Evolutionary conservation across 805 yeast species (phyloP), one percentile per base, ranked within the genome.

Genomic region (Teunomyces barrocoloradensis): DNA sequence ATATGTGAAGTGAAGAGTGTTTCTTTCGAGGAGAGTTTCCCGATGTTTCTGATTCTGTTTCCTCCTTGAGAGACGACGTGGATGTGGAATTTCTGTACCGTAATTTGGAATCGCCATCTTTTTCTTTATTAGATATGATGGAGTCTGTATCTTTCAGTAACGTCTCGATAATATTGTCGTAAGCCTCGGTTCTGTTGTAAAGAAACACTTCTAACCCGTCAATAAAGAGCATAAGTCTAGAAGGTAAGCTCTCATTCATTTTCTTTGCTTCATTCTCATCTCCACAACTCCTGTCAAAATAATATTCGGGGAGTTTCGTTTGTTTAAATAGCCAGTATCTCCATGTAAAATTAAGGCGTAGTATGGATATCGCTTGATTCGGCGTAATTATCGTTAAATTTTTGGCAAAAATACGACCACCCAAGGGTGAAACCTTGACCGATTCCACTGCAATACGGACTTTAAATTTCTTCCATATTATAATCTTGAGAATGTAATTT

Each of bases 171-270:
- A 87, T 78, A 44, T 74, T 75, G 37, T 88, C 91, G 65, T 87
- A 94, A 0, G 96, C 91, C 9, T 70, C 71, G 0, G 88, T 79
- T 58, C 94, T 77, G 64, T 94, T 94, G 65, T 87, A 92, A 47
- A 86, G 68, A 61, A 90, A 94, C 40, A 87, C 66, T 63, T 94
- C 99, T 3, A 88, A 59, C 0, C 99, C 99, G 44, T 83, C 85
- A 7, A 86, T 65, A 17, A 78, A 75, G 2, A 90, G 59, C 3
- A 74, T 55, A 49, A 84, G 75, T 34, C 89, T 69, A 7, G 84
- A 68, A 1, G 87, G 86, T 1, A 81, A 75, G 35, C 67, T 63
- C 9, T 63, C 67, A 57, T 83, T 82, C 23, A 18, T 12, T 32
- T 50, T 56, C 20, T 46, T 30, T 11, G 47, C 13, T 28, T 20